Percentiles rank a stretch among this genome's conserved stretches.
Conservation (phyloP, 306 rosid species). For the Casuarina glauca region DNA sequence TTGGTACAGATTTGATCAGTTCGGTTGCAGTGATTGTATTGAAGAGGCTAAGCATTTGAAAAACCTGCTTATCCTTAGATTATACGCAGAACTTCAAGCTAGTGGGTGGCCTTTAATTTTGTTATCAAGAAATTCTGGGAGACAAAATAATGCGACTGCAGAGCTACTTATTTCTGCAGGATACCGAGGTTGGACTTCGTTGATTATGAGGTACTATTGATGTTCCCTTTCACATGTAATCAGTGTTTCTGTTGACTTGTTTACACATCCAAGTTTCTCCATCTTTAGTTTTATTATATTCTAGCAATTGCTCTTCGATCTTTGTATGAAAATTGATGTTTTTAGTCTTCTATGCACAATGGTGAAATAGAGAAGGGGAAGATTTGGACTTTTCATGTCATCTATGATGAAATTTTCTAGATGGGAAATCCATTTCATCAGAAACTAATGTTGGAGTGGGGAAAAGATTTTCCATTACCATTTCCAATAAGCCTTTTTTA, state of each 20-base stretch:
- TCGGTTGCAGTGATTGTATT: slow-evolving; percentile 41
- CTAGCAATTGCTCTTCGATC: background rate
- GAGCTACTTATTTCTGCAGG: slow-evolving; percentile 62
- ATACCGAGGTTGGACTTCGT: slow-evolving; percentile 52
- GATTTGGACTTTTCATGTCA: background rate
- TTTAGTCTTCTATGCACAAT: background rate
- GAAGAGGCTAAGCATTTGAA: slow-evolving; percentile 51
- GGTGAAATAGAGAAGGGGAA: background rate
- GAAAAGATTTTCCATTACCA: background rate
- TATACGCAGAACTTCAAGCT: slow-evolving; percentile 52
- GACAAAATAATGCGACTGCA: slow-evolving; percentile 42
- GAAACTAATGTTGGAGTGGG: background rate
- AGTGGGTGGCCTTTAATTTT: slow-evolving; percentile 73
- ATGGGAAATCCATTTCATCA: background rate
- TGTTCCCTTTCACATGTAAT: slow-evolving; percentile 15
- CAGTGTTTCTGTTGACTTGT: background rate
- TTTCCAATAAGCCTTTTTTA: background rate
- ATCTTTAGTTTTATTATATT: background rate
- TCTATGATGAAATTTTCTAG: background rate
- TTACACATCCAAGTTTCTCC: background rate
- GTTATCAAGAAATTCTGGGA: slow-evolving; percentile 55
- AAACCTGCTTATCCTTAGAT: slow-evolving; percentile 41
- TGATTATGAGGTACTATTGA: slow-evolving; percentile 72
- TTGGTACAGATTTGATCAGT: slow-evolving; percentile 40
- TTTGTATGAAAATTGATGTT: background rate